A percentile compares a stretch with the other conserved stretches of the same genome.
phyloP scores from a whole-genome alignment of 148 eudicot species.

The Chenopodium suecicum region DNA sequence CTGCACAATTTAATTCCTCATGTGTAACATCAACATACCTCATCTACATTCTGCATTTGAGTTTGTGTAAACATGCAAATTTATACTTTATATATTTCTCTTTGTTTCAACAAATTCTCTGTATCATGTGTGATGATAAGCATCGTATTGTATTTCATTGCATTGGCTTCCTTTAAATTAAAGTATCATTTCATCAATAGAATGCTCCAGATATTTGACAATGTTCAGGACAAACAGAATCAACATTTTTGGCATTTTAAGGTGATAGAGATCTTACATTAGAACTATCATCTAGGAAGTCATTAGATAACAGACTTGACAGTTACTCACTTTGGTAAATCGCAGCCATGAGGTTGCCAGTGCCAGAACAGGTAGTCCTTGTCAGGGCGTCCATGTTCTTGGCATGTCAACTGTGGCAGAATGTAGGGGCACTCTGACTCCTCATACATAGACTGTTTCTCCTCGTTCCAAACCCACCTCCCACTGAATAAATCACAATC shows the following conservation, averaged over 20 bases:
- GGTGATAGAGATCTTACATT: background rate
- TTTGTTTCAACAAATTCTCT: background rate
- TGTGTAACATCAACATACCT: background rate
- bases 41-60: background rate
- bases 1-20: background rate
- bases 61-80: background rate
- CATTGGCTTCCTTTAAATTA: background rate
- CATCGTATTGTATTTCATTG: background rate
- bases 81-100: background rate
- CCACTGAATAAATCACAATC: constrained; percentile 77
- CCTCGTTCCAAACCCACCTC: constrained; percentile 69
- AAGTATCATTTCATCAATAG: background rate
- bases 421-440: constrained; percentile 88
- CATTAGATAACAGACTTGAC: too few species aligned
- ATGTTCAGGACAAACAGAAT: background rate
- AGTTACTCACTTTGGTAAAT: constrained; percentile 61
- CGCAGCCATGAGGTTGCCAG: constrained; percentile 87
- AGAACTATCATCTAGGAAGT: too few species aligned
- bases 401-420: constrained; percentile 76
- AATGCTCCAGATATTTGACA: background rate
- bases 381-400: constrained; percentile 82
- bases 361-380: constrained; percentile 72
- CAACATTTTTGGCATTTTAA: too few species aligned
- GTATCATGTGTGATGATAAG: background rate
- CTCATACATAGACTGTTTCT: constrained; percentile 61